These are phyloP conservation scores for Teratosphaeriaceae sp. DNA, from an alignment of 2,329 filamentous ascomycete genomes.

Conservation along the genomic window DNA sequence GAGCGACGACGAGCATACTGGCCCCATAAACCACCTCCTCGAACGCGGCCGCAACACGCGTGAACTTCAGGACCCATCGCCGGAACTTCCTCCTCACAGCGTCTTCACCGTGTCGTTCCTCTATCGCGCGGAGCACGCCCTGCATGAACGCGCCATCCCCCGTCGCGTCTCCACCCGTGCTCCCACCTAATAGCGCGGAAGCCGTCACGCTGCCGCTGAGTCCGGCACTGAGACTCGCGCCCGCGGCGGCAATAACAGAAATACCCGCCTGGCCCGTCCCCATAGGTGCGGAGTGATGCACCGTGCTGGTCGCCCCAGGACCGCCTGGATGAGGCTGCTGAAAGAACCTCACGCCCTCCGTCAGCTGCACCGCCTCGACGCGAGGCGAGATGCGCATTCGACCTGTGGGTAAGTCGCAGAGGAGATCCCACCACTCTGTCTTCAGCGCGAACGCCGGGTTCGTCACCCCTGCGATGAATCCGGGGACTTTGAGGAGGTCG, in stretches of 20 bases:
- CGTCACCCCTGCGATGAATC: slow-evolving; percentile 95
- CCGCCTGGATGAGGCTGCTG: too few relatives aligned
- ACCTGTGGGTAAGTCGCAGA: slow-evolving; percentile 88
- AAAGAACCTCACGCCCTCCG: slow-evolving; percentile 77
- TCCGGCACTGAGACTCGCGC: slow-evolving; percentile 31
- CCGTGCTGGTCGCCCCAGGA: slow-evolving; percentile 12
- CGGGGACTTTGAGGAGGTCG: slow-evolving; percentile 88
- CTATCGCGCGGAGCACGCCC: slow-evolving; percentile 75
- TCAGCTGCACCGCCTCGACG: slow-evolving; percentile 72
- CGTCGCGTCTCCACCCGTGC: slow-evolving; percentile 61
- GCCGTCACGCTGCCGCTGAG: slow-evolving; percentile 22
- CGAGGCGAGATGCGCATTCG: slow-evolving; percentile 89
- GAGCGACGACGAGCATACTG: slow-evolving; percentile 69
- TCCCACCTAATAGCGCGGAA: slow-evolving; percentile 26
- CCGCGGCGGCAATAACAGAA: slow-evolving; percentile 22
- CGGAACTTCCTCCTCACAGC: slow-evolving; percentile 90
- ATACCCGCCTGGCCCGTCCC: slow-evolving; percentile 15
- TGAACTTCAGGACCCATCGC: slow-evolving; percentile 91
- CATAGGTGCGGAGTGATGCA: neutral
- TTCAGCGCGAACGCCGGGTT: slow-evolving; percentile 95
- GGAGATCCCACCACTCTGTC: slow-evolving; percentile 95
- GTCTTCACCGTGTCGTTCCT: slow-evolving; percentile 78
- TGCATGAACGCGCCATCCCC: slow-evolving; percentile 87
- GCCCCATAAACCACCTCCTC: slow-evolving; percentile 94
- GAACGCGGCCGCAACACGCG: slow-evolving; percentile 84